Evolutionary conservation across 164 flowering plant species (phyloP), one percentile per base, ranked within the genome.

Genomic region (Liriodendron chinense): DNA sequence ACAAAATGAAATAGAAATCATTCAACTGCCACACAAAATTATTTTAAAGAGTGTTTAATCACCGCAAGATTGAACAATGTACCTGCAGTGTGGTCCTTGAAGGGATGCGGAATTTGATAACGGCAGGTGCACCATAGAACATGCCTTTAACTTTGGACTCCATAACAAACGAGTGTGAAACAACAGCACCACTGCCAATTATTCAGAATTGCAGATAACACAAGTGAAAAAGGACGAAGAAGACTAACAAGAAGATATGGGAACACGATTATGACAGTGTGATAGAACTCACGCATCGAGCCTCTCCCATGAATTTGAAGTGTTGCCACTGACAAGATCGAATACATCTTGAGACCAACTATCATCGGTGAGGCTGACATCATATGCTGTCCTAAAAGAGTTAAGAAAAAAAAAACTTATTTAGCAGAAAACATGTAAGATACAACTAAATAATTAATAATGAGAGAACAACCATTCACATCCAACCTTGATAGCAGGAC

Each of bases 1-100:
- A 34, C 7, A 34, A 34, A 34, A 4, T 34, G 43, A 34, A 34
- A 34, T 34, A 34, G 43, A 34, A 34, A 34, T 34, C 43, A 34
- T 34, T 34, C 43, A 34, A 34, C 43, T 34, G 43, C 43, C 43
- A 34, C 43, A 34, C 43, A 34, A 34, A 34, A 34, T 34, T 34
- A 34, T 34, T 34, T 34, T 34, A 34, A 34, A 34, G 43, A 3
- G 43, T 34, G 43, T 34, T 34, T 34, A 4, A 34, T 34, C 43
- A 0, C 43, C 2, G 7, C 7, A 1, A 34, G 43, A 34, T 34
- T 34, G 43, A 34, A 34, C 43, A 34, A 34, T 34, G 43, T 34
- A 95, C 98, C 98, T 92, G 97, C 61, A 87, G 81, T 16, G 89
- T 89, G 57, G 97, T 79, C 79, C 88, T 90, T 4, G 97, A 89